A percentile compares a stretch with the other conserved stretches of the same genome.
Conservation (phyloP, 2,329 filamentous ascomycete genomes). For the Xylariaceae sp. region DNA sequence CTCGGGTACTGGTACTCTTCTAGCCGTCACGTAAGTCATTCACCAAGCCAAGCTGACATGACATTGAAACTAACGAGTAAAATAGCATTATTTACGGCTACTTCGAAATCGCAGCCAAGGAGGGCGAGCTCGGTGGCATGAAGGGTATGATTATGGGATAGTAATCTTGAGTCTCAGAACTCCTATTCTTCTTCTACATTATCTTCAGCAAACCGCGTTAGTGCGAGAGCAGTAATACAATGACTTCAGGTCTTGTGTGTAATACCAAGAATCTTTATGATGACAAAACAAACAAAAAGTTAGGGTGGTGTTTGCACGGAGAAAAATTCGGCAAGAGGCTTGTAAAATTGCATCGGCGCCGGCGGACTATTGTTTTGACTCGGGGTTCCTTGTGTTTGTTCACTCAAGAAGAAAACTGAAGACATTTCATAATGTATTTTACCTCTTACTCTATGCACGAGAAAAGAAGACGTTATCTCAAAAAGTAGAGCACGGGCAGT, state of each 20-base stretch:
- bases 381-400: conserved; percentile 1
- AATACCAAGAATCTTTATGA: conserved; percentile 25
- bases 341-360: conserved; percentile 28
- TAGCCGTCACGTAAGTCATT: conserved; percentile 88
- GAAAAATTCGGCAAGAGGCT: conserved; percentile 22
- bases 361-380: conserved; percentile 18
- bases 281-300: conserved; percentile 14
- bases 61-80: conserved; percentile 26
- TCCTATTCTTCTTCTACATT: conserved; percentile 6
- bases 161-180: conserved; percentile 1
- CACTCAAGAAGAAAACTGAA: conserved; percentile 3
- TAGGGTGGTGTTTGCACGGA: conserved; percentile 22
- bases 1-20: conserved; percentile 93
- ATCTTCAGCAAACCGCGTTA: conserved; percentile 13
- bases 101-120: conserved; percentile 98
- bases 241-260: conserved; percentile 23
- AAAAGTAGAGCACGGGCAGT: conserved; percentile 1
- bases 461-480: conserved; percentile 4
- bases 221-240: conserved; percentile 25
- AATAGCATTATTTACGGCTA: conserved; percentile 95
- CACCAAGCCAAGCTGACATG: neutral
- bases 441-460: conserved; percentile 13
- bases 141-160: conserved; percentile 69
- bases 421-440: conserved; percentile 12
- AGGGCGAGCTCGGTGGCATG: conserved; percentile 86